Base-by-base conservation (phyloP, 1,139 yeast genomes). In the Candida sp. region DNA sequence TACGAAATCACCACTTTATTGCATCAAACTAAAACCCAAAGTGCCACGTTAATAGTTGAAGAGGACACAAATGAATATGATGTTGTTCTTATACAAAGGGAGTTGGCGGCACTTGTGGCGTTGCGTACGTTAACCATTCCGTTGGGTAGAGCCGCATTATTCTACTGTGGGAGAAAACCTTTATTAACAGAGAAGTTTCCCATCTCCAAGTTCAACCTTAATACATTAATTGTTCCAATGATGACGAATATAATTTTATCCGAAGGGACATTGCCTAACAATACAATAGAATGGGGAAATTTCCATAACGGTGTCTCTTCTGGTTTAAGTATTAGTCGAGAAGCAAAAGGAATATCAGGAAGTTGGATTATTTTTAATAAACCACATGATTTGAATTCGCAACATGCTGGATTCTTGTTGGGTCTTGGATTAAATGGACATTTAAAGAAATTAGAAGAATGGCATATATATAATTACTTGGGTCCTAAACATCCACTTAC, bases 371-470 rank as follows among this genome's bases (percentile, higher is more conserved):
- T 85, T 1, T 90, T 87, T 61, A 90, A 90, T 56, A 86, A 83
- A 52, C 96, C 97, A 0, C 77, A 79, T 1, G 74, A 71, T 7
- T 64, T 87, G 38, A 84, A 79, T 52, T 76, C 96, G 0, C 95
- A 87, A 50, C 97, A 91, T 66, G 98, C 97, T 19, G 99, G 99
- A 0, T 90, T 95, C 54, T 65, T 95, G n/a, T 68, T 90, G 23
- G 99, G 98, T 0, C 67, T 93, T 22, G 99, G 99, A 0, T 69
- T 95, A 36, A 89, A 89, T 65, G 98, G 98, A 0, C 97, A 91
- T 59, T 66, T 95, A 51, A 83, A 80, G 49, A 75, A 75, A 38
- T 67, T 95, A 29, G 98, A 95, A 56, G 97, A 93, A 59, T 95
- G 99, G 98, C 97, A 91, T 58, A 87, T 95, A 27, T 95, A 90